Evolutionary conservation across 805 yeast species (phyloP).

Genomic region (Sugiyamaella marilandica): DNA sequence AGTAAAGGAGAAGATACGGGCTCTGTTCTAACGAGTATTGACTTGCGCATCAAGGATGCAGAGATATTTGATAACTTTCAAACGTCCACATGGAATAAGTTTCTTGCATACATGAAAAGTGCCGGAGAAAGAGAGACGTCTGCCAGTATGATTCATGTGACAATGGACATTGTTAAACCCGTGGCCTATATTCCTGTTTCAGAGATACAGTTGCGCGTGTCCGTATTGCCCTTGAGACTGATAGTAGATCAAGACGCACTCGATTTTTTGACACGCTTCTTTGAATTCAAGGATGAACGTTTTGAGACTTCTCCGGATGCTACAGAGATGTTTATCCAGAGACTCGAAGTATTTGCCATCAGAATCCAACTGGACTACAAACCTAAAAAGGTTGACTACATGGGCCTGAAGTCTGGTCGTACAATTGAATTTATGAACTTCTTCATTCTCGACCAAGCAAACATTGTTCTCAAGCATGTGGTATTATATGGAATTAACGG

Average conservation of each 20-base stretch:
- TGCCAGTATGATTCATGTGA: constrained; percentile 54
- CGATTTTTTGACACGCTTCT: constrained; percentile 75
- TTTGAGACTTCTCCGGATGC: constrained; percentile 32
- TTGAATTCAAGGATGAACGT: constrained; percentile 70
- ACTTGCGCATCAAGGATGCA: constrained; percentile 48
- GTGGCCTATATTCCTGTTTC: constrained; percentile 58
- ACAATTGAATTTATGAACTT: constrained; percentile 83
- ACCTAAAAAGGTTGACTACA: constrained; percentile 82
- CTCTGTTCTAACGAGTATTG: constrained; percentile 47
- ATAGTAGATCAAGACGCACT: constrained; percentile 92
- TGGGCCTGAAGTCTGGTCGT: constrained; percentile 81
- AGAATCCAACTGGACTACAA: constrained; percentile 78
- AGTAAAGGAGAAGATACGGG: constrained; percentile 26
- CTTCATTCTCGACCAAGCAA: constrained; percentile 83
- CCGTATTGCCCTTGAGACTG: constrained; percentile 68
- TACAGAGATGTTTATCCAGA: constrained; percentile 55
- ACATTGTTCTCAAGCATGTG: constrained; percentile 56
- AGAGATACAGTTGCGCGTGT: constrained; percentile 53
- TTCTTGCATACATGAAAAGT: constrained; percentile 62
- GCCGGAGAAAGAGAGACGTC: constrained; percentile 69
- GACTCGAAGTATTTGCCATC: constrained; percentile 46
- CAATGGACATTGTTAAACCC: constrained; percentile 60
- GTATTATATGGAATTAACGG: constrained; percentile 76
- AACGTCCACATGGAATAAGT: constrained; percentile 87
- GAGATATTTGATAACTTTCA: constrained; percentile 72